Evolutionary conservation across 2,329 filamentous ascomycete species (phyloP), one percentile per base, ranked within the genome.

Genomic region (Coniella vitis): DNA sequence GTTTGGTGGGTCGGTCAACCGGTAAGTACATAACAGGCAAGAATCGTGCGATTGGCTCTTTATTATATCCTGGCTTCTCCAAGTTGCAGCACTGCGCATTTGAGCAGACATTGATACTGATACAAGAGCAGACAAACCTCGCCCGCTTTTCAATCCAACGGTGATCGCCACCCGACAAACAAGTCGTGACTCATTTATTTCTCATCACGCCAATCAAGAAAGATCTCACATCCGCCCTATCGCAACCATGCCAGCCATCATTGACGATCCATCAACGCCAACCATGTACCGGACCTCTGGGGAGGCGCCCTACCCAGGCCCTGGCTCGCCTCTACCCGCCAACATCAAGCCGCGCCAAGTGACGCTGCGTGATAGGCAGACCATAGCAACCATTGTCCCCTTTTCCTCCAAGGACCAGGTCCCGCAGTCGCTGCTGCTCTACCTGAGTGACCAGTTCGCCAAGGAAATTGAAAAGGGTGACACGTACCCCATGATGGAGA

Each of bases 381-480:
- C 89, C 0, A 81, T 86, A 42, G 90, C 89, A 8, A 94, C 88
- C 1, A 75, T 95, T 38, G 78, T 95, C 44, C 90, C 90, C 9
- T 90, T 95, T 65, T 82, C 81, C 16, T 86, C 85, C n/a, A 78
- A 79, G 16, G 73, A 81, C 49, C 80, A 90, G 61, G 83, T 94
- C n/a, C 90, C 90, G 2, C 70, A 74, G 35, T 83, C 84, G 7
- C 72, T 95, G 50, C 72, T 91, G 32, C 75, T 76, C 35, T 93
- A 94, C 61, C 79, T 95, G 40, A 86, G 80, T 58, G 86, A 89
- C 61, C 85, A 93, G 68, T 77, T 95, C 59, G 91, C 90, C 65
- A 85, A 87, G 67, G 90, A 95, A 67, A 93, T 95, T 60, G 87
- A 93, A 61, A 87, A 88, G 65, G 90, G 90, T 49, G 89, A 95